Conservation (phyloP, 441 rosid species). For the Pelargonium citronellum region DNA sequence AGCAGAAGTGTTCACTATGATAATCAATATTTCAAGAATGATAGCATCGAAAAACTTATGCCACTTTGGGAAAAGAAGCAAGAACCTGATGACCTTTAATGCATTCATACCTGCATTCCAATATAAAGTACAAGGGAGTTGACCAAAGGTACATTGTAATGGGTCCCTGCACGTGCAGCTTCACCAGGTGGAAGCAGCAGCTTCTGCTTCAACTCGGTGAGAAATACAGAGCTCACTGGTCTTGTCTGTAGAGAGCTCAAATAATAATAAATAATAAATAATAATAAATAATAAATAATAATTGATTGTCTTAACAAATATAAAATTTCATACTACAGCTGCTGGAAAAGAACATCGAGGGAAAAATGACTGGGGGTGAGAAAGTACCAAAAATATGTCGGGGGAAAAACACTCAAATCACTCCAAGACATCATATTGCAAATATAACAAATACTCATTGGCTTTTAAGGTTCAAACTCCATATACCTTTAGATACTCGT, state of each 20-base stretch:
- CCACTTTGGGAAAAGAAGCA: background rate
- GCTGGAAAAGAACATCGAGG: background rate
- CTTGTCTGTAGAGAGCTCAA: conserved; percentile 45
- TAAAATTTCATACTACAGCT: background rate
- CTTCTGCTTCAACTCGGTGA: conserved; percentile 75
- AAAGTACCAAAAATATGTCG: background rate
- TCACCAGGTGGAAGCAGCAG: conserved; percentile 66
- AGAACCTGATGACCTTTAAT: background rate
- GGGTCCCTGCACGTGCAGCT: conserved; percentile 82
- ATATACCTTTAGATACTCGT: conserved; percentile 85
- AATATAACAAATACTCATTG: background rate
- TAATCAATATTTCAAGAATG: too few relatives aligned
- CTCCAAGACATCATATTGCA: background rate
- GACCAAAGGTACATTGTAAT: conserved; percentile 79
- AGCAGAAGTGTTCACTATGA: too few relatives aligned
- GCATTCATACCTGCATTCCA: conserved; percentile 83
- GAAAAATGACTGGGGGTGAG: background rate
- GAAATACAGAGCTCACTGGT: conserved; percentile 66
- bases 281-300: background rate
- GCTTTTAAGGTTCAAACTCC: background rate
- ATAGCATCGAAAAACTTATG: too few relatives aligned
- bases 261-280: background rate
- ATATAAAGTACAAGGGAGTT: conserved; percentile 95
- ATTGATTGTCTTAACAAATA: background rate
- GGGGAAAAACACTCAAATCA: background rate